Evolutionary conservation across 1,284 basidiomycete genomes (phyloP), one percentile per base, ranked within the genome.

Genomic region (Porodaedalea pini): DNA sequence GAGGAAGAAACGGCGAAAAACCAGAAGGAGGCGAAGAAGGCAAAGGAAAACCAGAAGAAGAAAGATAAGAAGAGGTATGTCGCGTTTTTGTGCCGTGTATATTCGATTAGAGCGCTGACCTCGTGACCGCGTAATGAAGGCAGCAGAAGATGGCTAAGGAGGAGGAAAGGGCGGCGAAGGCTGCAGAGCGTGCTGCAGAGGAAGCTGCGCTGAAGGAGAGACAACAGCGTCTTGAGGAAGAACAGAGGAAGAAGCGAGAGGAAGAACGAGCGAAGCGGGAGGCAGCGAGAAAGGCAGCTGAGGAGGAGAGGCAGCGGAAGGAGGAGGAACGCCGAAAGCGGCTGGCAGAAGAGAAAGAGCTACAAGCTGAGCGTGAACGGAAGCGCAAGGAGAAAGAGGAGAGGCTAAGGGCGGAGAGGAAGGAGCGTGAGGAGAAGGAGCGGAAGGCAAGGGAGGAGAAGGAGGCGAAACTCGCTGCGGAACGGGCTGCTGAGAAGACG

Each of bases 31-130:
- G 91, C 88, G 60, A 96, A 97, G 81, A 95, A 95, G 75, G 88
- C 34, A 43, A 51, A 57, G 55, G 93, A 97, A 74, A 94, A 94
- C 72, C 92, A 98, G 82, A 95, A 94, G 80, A 98, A 98, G 84
- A 98, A 98, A 79, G 94, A 96, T 71, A 96, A 96, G 86, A 92
- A 91, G 78, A 86, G 78, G 90, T 92, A 64, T 31, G 81, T 73
- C 4, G 13, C 13, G 1, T 37, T 53, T 56, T 43, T 37, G n/a
- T 44, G n/a, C 32, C 61, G 55, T 62, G 61, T 60, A 19, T 60
- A 13, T 48, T 25, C 19, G 25, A n/a, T 53, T 43, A 23, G 19
- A n/a, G 27, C 27, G n/a, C 11, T 59, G 36, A 62, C 47, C 34
- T 47, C 13, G 59, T n/a, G 1, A 15, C 31, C 5, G 41, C 47